These are phyloP conservation scores for Aspergillus pseudoglaucus DNA, from an alignment of 2,329 filamentous ascomycete species.

Conservation along the genomic window DNA sequence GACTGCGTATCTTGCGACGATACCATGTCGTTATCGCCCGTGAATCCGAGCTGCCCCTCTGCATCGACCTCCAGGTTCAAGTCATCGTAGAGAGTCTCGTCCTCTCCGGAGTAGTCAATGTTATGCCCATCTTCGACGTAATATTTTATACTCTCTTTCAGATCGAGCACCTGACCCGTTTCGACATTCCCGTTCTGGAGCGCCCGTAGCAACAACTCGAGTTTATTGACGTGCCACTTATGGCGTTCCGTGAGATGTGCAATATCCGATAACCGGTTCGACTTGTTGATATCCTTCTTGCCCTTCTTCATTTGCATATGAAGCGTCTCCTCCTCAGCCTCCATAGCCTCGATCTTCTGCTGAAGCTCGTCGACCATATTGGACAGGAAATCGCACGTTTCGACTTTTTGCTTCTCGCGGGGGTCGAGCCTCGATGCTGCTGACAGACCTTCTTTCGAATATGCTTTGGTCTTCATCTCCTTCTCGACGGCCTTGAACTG, in stretches of 20 bases:
- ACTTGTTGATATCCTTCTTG: constrained; percentile 76
- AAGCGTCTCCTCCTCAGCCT: constrained; percentile 82
- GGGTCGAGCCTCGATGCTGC: constrained; percentile 90
- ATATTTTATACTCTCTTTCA: constrained; percentile 90
- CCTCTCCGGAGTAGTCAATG: constrained; percentile 77
- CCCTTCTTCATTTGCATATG: constrained; percentile 90
- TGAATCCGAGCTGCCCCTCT: constrained; percentile 78
- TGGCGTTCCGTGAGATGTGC: constrained; percentile 80
- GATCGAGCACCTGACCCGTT: constrained; percentile 73
- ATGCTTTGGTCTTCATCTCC: constrained; percentile 99
- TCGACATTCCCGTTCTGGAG: constrained; percentile 91
- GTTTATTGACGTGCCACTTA: constrained; percentile 91
- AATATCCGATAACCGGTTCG: constrained; percentile 81
- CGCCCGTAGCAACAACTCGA: constrained; percentile 83
- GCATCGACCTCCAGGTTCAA: constrained; percentile 79
- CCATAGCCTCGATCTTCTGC: constrained; percentile 83
- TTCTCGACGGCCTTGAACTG: constrained; percentile 99
- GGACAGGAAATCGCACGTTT: constrained; percentile 78
- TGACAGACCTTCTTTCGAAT: constrained; percentile 94
- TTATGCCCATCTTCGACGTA: constrained; percentile 88
- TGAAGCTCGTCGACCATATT: constrained; percentile 87
- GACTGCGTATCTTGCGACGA: constrained; percentile 97
- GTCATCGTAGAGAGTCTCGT: constrained; percentile 93
- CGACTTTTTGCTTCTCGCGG: constrained; percentile 92
- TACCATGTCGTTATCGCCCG: constrained; percentile 70